Percentiles rank a stretch among this genome's conserved stretches.
Evolutionary conservation across 2,329 filamentous ascomycete genomes (phyloP).

Genomic region (Cladorrhinum sp.): DNA sequence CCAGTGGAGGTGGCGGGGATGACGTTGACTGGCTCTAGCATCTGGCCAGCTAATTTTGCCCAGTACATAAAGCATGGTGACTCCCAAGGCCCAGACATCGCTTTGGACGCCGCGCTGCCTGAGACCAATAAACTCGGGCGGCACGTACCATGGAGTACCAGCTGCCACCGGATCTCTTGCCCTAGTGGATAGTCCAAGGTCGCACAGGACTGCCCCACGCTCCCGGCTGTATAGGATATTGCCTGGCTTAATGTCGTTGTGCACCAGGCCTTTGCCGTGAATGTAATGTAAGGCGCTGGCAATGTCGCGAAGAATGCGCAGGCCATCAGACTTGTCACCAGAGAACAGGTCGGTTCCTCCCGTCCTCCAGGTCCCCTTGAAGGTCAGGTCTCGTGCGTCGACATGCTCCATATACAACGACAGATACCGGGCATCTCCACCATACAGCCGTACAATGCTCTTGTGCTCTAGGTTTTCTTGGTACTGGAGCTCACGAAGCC

Average conservation of each 20-base stretch:
- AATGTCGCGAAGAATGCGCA: conserved; percentile 54
- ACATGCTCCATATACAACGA: conserved; percentile 62
- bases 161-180: conserved; percentile 42
- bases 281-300: conserved; percentile 54
- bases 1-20: conserved; percentile 55
- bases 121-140: conserved; percentile 57
- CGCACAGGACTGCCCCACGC: conserved; percentile 58
- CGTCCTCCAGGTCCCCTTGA: conserved; percentile 49
- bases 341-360: conserved; percentile 47
- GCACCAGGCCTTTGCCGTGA: conserved; percentile 51
- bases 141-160: conserved; percentile 61
- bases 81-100: conserved; percentile 58
- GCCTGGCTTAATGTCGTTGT: conserved; percentile 62
- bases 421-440: conserved; percentile 57
- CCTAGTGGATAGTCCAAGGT: conserved; percentile 56
- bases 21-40: conserved; percentile 45
- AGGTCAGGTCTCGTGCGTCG: conserved; percentile 53
- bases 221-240: conserved; percentile 60
- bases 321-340: conserved; percentile 48
- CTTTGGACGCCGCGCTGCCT: conserved; percentile 53
- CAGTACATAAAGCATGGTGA: conserved; percentile 60
- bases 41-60: conserved; percentile 56
- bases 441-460: conserved; percentile 57
- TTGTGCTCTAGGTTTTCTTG: conserved; percentile 55
- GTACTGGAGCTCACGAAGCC: conserved; percentile 56